Percentiles rank a stretch among this genome's conserved stretches.
phyloP scores from a whole-genome alignment of 2,329 filamentous ascomycete genomes.

The Curvularia verruculosa region DNA sequence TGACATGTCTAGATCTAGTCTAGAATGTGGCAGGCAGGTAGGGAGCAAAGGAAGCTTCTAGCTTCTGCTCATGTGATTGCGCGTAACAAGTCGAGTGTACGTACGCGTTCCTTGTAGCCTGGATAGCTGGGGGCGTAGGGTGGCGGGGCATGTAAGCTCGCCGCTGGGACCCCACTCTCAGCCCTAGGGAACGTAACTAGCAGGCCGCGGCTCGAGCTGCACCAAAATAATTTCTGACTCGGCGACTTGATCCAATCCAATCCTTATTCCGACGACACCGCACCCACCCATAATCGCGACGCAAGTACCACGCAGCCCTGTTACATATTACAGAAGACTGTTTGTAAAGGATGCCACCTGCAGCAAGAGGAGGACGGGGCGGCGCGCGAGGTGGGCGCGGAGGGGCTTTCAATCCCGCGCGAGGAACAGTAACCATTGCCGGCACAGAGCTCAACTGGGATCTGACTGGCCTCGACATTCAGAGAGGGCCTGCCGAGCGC shows the following conservation, averaged over 20 bases:
- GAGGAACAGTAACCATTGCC: conserved; percentile 49
- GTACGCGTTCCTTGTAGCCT: conserved; percentile 21
- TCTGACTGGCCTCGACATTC: conserved; percentile 48
- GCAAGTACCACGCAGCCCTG: not conserved
- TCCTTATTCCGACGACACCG: conserved; percentile 4
- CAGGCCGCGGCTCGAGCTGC: conserved; percentile 21
- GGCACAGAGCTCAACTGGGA: conserved; percentile 53
- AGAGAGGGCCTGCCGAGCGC: conserved; percentile 49
- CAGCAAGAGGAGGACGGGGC: conserved; percentile 44
- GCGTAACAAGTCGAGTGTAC: conserved; percentile 21
- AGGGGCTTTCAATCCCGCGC: conserved; percentile 38
- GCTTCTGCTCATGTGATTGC: conserved; percentile 39
- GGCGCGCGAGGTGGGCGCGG: conserved; percentile 37
- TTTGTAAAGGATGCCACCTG: conserved; percentile 25
- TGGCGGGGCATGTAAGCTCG: conserved; percentile 18
- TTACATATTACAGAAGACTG: not conserved
- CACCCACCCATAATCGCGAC: not conserved
- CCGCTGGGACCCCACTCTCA: conserved; percentile 32
- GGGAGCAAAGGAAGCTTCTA: conserved; percentile 33
- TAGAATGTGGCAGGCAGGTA: conserved; percentile 19
- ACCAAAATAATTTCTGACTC: conserved; percentile 30
- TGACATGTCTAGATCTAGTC: conserved; percentile 2
- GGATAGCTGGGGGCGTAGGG: conserved; percentile 2
- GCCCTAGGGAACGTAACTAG: conserved; percentile 1
- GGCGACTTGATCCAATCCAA: conserved; percentile 10